Evolutionary conservation across 768 basidiomycete species (phyloP).

Genomic region (Pluteus cervinus): DNA sequence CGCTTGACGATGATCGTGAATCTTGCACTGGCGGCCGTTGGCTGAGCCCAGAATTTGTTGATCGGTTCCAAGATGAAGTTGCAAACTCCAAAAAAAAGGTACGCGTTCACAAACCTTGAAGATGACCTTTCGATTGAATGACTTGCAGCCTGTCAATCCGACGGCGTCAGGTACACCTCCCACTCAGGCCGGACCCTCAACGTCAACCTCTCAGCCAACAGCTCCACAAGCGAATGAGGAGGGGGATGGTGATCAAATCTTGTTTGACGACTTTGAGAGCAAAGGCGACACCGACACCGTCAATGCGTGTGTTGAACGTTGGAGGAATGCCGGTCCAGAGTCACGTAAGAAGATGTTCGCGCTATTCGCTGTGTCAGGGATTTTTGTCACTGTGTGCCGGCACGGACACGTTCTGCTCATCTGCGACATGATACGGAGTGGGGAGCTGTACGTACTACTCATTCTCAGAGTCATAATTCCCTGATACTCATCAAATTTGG

Average conservation of each 20-base stretch:
- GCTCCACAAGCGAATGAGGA: no score
- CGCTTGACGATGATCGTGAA: no score
- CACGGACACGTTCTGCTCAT: constrained; percentile 25
- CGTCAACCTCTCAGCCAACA: no score
- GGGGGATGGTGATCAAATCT: no score
- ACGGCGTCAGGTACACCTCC: no score
- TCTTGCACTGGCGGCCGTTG: no score
- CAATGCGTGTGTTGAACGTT: constrained; percentile 16
- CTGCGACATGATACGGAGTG: constrained; percentile 26
- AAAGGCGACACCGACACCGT: constrained; percentile 9
- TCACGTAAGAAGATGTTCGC: constrained; percentile 26
- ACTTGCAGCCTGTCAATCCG: no score
- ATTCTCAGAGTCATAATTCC: constrained; percentile 19
- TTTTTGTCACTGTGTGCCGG: constrained; percentile 28
- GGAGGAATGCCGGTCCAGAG: constrained; percentile 23
- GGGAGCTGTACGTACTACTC: constrained; percentile 26
- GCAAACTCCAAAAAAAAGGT: no score
- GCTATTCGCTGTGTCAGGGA: constrained; percentile 29
- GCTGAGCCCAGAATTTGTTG: constrained; percentile 13
- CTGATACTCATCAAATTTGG: constrained; percentile 16
- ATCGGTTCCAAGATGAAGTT: constrained; percentile 26
- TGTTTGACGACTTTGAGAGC: constrained; percentile 14
- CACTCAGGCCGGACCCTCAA: no score
- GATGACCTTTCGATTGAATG: no score
- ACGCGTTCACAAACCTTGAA: no score